Base-by-base conservation (phyloP, 2,329 filamentous ascomycete genomes). In the Alternaria consortialis region DNA sequence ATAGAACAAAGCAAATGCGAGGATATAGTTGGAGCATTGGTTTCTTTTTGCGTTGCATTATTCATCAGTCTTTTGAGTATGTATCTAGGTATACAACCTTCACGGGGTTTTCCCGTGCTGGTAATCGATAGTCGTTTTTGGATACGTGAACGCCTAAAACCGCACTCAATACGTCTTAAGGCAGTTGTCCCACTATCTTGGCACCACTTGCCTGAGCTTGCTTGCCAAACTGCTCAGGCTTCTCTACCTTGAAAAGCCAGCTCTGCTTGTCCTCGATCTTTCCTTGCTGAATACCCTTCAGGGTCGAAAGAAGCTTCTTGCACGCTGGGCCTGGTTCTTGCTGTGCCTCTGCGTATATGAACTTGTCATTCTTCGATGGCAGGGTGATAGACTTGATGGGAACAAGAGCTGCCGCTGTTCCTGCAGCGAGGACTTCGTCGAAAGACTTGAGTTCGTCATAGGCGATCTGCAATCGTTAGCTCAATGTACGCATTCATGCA, bases 331-430 rank as follows among this genome's bases (percentile, higher is more conserved):
- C 94, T 0, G 91, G 88, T 58, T 93, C 90, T 57, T 91, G 86
- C 54, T 86, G 82, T 17, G 82, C 85, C 9, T 81, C 80, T 46
- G 83, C 77, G 70, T 87, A 90, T 7, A 77, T 76, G 72, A 89
- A 87, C 56, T 83, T 86, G 62, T 88, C 84, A 42, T 80, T 78
- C 42, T 80, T 83, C 15, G 84, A 87, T 51, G 80, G 86, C 72
- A 93, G 88, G 3, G 92, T 95, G 77, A 98, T 97, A 69, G 91
- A 95, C 63, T 91, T 91, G 79, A 97, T 95, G 1, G 94, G 94
- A 3, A 98, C 94, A 55, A 99, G 84, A 0, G 92, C 92, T 0
- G 94, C 94, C 0, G 94, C 94, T 0, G 94, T 98, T 1, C 94
- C 94, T 3, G 93, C 94, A 4, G 94, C 95, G 80, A 97, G 89